Evolutionary conservation across 2,329 filamentous ascomycete species (phyloP), one percentile per base, ranked within the genome.

Genomic region (Diaporthe sp.): DNA sequence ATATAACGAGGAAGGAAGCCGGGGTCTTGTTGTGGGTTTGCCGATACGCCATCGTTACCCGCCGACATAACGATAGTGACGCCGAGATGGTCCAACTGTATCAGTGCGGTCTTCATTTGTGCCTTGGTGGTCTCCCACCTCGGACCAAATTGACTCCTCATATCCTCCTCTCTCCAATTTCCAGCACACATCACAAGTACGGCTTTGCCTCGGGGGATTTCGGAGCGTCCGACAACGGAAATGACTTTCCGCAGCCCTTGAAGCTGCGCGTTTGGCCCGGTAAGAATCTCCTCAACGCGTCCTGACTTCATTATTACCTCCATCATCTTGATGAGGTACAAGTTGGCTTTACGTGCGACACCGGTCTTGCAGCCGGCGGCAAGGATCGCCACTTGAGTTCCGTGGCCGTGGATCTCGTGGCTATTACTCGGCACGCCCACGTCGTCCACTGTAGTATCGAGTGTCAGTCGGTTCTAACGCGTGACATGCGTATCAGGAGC

Each of bases 311-410:
- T 39, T 4, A 12, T 22, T 0, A 28, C 4, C 0, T 70, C 65
- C 4, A 17, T 28, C 7, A 42, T 15, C 49, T 70, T 70, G 15
- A 70, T 28, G 49, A 70, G 65, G n/a, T 28, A 55, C 6, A 70
- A n/a, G 6, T 70, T 55, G 49, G 65, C 65, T 9, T 55, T 70
- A 9, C 47, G 65, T 2, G 65, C 65, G 7, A 70, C 65, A 6
- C 65, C 65, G 34, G 65, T 70, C 65, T 55, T 70, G 10, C 65
- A 70, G n/a, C 65, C 65, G 49, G 34, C 65, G 1, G 65, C 65
- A 6, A 70, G 5, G 22, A 70, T 70, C 22, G 65, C 65, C 6
- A 70, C 28, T 20, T 17, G 20, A 20, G 65, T 70, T n/a, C 65
- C 65, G 34, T 70, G 65, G 8, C 65, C 65, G 5, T 28, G n/a